Evolutionary conservation across 2,329 filamentous ascomycete genomes (phyloP), one percentile per base, ranked within the genome.

Genomic region (Penicillium sp.): DNA sequence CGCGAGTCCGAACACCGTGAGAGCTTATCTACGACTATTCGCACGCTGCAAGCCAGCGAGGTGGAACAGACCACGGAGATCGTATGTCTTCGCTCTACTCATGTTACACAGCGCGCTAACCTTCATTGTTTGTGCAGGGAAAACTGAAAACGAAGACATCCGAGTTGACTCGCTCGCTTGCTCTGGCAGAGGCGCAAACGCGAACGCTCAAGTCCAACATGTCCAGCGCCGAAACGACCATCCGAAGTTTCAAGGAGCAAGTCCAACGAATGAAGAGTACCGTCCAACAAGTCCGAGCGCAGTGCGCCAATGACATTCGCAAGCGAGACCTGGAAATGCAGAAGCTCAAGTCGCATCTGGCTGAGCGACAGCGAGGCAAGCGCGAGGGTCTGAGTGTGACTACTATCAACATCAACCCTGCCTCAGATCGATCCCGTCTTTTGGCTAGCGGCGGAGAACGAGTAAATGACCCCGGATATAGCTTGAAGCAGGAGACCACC

Each of bases 301-400:
- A 92, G 62, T 97, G 92, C 74, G 88, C 91, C 49, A 96, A 91
- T 64, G 94, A 99, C 69, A 85, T 97, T 45, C 87, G 93, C 59
- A 93, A 95, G 70, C 86, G 93, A 41, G 94, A 99, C 70, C 81
- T 91, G 44, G 90, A 96, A 74, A 88, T 97, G 62, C 90, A 96
- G 62, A 87, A 87, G 40, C 80, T 99, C 61, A 97, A 97, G 79
- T 89, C 88, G 65, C 91, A 96, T 70, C 81, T 97, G 60, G 82
- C 85, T 3, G 90, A 94, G 53, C 69, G 85, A 81, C 46, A 83
- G 85, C 62, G 85, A 82, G 63, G 82, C 82, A 67, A 72, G 66
- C 83, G 49, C 78, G 86, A 68, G 79, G 86, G 55, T 59, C 79
- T 64, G 72, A 80, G 65, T 60, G 74, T 72, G 70, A 84, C 67